Percentiles rank a stretch among this genome's conserved stretches.
Evolutionary conservation across 306 rosid genomes (phyloP).

Genomic region (Vigna radiata): DNA sequence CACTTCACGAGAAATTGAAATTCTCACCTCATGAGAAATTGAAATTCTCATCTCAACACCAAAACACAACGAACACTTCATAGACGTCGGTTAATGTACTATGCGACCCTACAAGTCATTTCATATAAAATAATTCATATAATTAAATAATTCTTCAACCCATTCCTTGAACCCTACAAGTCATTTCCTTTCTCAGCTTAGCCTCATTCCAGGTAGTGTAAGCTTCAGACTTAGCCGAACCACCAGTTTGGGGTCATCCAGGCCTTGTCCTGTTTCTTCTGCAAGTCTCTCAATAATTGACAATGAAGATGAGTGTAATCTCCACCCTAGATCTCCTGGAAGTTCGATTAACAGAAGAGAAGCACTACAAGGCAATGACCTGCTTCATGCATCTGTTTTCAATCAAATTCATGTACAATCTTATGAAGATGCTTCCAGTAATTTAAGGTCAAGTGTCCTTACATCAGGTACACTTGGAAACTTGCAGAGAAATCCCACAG

Average conservation of each 20-base stretch:
- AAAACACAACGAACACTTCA: too few species aligned
- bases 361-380: constrained; percentile 48
- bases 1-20: too few species aligned
- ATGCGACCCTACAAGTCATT: too few species aligned
- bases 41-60: too few species aligned
- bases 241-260: constrained; percentile 74
- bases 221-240: constrained; percentile 87
- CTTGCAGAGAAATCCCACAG: constrained; percentile 44
- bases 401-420: constrained; percentile 44
- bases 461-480: constrained; percentile 41
- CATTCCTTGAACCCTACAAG: constrained; percentile 67
- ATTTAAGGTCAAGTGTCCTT: constrained; percentile 50
- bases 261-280: constrained; percentile 68
- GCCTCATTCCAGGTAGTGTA: constrained; percentile 69
- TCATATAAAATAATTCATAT: too few species aligned
- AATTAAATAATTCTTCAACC: constrained; percentile 49
- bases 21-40: too few species aligned
- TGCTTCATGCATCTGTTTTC: constrained; percentile 48
- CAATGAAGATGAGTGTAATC: constrained; percentile 60
- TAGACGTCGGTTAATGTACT: too few species aligned
- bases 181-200: constrained; percentile 77
- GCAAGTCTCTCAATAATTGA: constrained; percentile 56
- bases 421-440: constrained; percentile 54
- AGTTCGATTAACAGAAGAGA: constrained; percentile 49
- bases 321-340: constrained; percentile 45